Conservation (phyloP, 140 eudicot species). For the Senecio squalidus region DNA sequence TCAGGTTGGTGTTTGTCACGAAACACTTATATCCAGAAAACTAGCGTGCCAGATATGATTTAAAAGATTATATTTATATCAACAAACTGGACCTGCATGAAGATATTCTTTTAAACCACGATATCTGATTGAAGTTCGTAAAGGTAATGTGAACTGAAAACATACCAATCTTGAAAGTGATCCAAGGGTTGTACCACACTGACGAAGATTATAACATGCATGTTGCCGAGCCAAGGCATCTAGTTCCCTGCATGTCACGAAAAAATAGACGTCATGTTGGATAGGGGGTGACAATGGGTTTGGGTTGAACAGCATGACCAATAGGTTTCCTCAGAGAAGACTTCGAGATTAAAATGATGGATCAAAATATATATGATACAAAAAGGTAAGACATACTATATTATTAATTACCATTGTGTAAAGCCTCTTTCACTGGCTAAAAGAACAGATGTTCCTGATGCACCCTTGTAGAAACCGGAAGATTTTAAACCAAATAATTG, state of each 20-base stretch:
- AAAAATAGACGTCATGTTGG: background rate
- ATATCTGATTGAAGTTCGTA: background rate
- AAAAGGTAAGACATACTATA: conserved; percentile 5
- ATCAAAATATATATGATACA: background rate
- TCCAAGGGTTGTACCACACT: conserved; percentile 91
- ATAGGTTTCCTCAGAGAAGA: background rate
- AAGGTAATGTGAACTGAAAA: conserved; percentile 3
- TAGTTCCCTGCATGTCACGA: conserved; percentile 65
- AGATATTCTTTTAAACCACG: conserved; percentile 10
- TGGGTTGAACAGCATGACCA: background rate
- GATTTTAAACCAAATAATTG: conserved; percentile 92
- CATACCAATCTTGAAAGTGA: conserved; percentile 96
- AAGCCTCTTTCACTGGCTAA: conserved; percentile 84
- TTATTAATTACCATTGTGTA: conserved; percentile 60
- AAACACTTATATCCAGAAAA: too few relatives aligned
- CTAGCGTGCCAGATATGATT: too few relatives aligned
- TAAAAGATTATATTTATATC: too few relatives aligned
- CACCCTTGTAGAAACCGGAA: conserved; percentile 47
- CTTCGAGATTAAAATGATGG: background rate
- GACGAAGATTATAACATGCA: conserved; percentile 87
- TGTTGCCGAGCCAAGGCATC: conserved; percentile 90
- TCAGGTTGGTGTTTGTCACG: too few relatives aligned
- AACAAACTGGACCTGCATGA: conserved; percentile 94
- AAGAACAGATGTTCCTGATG: conserved; percentile 47
- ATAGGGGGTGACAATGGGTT: too few relatives aligned